A percentile compares a stretch with the other conserved stretches of the same genome.
Conservation (phyloP, 2,329 filamentous ascomycete genomes). For the Reticulascus tulasneorum region DNA sequence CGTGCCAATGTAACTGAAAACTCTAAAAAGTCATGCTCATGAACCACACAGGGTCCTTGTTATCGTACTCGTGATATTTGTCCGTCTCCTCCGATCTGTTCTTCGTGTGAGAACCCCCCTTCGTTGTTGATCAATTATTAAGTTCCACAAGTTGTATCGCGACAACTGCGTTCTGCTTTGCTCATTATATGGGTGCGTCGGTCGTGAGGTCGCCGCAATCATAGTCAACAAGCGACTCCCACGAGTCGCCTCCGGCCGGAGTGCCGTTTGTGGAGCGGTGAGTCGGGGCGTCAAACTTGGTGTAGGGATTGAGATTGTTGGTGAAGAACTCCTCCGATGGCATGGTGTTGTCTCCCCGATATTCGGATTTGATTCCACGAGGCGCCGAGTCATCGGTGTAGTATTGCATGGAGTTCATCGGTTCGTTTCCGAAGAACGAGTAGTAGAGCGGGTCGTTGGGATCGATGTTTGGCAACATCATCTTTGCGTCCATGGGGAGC, state of each 20-base stretch:
- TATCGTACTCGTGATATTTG: conserved; percentile 4
- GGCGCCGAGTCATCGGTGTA: conserved; percentile 3
- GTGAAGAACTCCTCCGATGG: conserved; percentile 8
- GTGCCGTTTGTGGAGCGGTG: conserved; percentile 1
- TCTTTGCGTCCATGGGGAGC: conserved; percentile 37
- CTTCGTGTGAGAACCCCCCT: conserved; percentile 22
- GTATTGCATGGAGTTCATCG: conserved; percentile 6
- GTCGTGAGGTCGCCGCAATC: conserved; percentile 15
- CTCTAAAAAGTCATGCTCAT: conserved; percentile 15
- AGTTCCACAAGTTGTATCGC: background rate
- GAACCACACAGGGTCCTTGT: conserved; percentile 7
- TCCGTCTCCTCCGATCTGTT: conserved; percentile 4
- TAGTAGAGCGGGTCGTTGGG: conserved; percentile 20
- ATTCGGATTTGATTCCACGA: conserved; percentile 5
- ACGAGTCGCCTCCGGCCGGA: conserved; percentile 4
- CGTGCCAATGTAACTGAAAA: conserved; percentile 11
- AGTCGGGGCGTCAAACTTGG: background rate
- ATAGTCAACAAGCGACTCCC: conserved; percentile 8
- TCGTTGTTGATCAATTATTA: background rate
- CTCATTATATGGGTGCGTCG: conserved; percentile 5
- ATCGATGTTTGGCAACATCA: conserved; percentile 31
- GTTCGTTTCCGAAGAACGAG: conserved; percentile 10
- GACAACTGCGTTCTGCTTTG: no score
- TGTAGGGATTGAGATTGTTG: conserved; percentile 8
- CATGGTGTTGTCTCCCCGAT: background rate